Conservation (phyloP, 75 land plant species). For the Pinus albicaulis region DNA sequence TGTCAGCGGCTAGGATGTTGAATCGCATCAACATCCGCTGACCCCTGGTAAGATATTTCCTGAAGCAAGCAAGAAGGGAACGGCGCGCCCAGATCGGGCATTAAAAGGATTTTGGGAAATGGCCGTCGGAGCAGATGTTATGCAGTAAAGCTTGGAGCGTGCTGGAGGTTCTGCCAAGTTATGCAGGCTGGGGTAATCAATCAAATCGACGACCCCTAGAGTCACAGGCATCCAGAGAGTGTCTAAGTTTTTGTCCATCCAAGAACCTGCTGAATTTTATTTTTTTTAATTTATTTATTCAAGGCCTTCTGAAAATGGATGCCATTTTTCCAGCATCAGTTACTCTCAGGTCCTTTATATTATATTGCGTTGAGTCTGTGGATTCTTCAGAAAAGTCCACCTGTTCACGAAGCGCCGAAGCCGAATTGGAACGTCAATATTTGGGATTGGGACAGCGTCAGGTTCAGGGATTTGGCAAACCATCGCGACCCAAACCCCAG, state of each 20-base stretch:
- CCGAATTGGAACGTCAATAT: conserved; percentile 39
- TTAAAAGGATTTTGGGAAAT: not conserved
- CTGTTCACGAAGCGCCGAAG: not conserved
- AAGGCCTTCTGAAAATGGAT: no score
- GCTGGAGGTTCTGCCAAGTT: not conserved
- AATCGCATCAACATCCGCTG: no score
- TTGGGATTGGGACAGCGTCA: conserved; percentile 50
- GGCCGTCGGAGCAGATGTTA: not conserved
- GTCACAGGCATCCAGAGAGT: not conserved
- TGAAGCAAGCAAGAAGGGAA: not conserved
- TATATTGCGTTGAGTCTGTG: no score
- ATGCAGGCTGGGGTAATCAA: not conserved
- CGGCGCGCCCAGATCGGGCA: no score
- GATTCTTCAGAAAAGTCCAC: not conserved
- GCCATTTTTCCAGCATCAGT: no score
- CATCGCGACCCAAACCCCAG: not conserved
- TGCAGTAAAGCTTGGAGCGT: not conserved
- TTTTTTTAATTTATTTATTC: no score
- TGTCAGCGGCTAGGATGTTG: no score
- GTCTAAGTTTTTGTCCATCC: no score
- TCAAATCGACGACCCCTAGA: not conserved
- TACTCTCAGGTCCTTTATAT: no score
- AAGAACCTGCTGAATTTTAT: no score
- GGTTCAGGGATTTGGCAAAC: conserved; percentile 16
- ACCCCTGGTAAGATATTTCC: no score